These are phyloP conservation scores for Apiotrichum veenhuisii DNA, from an alignment of 1,284 basidiomycete species.

Conservation along the genomic window DNA sequence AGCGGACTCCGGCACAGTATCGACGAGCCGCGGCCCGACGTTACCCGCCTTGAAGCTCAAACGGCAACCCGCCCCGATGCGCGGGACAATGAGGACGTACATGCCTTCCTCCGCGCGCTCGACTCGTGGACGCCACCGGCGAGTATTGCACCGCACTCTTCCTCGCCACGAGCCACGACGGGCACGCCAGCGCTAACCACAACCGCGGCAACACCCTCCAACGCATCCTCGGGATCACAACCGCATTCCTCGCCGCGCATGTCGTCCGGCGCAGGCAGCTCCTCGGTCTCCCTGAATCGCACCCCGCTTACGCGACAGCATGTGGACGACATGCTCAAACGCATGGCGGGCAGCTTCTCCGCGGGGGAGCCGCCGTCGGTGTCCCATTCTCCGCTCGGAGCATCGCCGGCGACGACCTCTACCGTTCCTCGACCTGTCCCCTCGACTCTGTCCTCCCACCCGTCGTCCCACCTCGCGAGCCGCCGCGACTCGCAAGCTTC, in stretches of 20 bases:
- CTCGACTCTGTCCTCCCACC: no score
- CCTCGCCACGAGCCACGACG: not conserved
- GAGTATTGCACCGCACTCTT: constrained; percentile 1
- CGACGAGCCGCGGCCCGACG: constrained; percentile 19
- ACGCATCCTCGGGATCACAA: constrained; percentile 2
- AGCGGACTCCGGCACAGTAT: constrained; percentile 34
- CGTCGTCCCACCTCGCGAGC: not conserved
- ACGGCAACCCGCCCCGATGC: no score
- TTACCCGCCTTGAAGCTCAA: constrained; percentile 4
- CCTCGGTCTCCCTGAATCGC: constrained; percentile 10
- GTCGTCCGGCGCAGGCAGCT: constrained; percentile 3
- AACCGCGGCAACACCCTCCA: constrained; percentile 11
- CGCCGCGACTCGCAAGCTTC: not conserved
- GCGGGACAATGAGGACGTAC: constrained; percentile 44
- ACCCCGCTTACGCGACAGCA: constrained; percentile 41
- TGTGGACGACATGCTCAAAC: constrained; percentile 42
- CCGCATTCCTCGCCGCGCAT: not conserved
- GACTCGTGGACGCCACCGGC: constrained; percentile 44
- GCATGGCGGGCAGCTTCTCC: constrained; percentile 40
- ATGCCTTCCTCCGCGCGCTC: constrained; percentile 46
- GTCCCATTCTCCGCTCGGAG: no score
- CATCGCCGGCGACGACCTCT: no score
- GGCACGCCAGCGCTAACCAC: not conserved
- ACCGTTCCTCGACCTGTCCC: no score
- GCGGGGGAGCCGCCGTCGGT: not conserved